Evolutionary conservation across 108 stramenopile genomes (phyloP).

Genomic region (Fistulifera pelliculosa): DNA sequence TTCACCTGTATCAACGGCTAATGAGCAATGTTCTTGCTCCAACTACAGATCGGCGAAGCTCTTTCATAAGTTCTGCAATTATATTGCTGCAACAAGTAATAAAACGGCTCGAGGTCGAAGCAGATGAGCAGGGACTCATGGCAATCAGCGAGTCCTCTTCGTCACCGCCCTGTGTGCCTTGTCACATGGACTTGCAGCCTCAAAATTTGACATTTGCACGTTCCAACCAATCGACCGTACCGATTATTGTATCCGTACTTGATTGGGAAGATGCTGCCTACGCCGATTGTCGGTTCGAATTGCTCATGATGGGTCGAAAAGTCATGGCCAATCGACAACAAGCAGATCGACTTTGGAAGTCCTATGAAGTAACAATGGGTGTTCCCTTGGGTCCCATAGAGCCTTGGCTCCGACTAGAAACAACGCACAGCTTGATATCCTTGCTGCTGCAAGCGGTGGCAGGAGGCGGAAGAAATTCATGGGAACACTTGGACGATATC

Average conservation of each 20-base stretch:
- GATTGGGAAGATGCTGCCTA: slow-evolving; percentile 83
- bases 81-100: slow-evolving; percentile 2
- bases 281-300: slow-evolving; percentile 78
- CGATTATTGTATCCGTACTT: slow-evolving; percentile 36
- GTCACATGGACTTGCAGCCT: slow-evolving; percentile 83
- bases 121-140: neutral
- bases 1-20: neutral
- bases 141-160: neutral
- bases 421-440: slow-evolving; percentile 55
- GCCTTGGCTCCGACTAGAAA: slow-evolving; percentile 77
- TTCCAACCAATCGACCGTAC: neutral
- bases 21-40: neutral
- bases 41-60: neutral
- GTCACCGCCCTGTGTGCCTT: slow-evolving; percentile 31
- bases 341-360: slow-evolving; percentile 52
- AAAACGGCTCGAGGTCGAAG: neutral
- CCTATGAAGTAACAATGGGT: slow-evolving; percentile 25
- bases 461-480: slow-evolving; percentile 63
- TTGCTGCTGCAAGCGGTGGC: slow-evolving; percentile 53
- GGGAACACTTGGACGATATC: slow-evolving; percentile 69
- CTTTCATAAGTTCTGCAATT: neutral
- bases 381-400: slow-evolving; percentile 50
- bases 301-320: slow-evolving; percentile 67
- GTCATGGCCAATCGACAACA: slow-evolving; percentile 66
- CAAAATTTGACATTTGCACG: slow-evolving; percentile 59